Evolutionary conservation across 345 rosid species (phyloP).

Genomic region (Euphorbia peplus): DNA sequence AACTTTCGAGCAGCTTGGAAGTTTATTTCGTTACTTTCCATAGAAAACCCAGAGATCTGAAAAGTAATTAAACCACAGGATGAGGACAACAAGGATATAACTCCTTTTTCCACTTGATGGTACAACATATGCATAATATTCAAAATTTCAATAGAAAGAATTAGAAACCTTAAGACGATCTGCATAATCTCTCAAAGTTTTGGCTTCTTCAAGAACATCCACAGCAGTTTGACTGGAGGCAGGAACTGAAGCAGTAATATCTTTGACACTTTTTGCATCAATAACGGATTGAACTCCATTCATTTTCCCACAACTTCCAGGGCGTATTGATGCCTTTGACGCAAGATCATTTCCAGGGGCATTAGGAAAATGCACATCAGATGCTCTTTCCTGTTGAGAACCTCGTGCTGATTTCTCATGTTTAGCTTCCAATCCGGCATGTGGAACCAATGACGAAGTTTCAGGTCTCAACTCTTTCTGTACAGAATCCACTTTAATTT

Average conservation of each 20-base stretch:
- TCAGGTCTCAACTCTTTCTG: conserved; percentile 23
- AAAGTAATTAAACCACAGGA: conserved; percentile 22
- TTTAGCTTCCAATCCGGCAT: conserved; percentile 21
- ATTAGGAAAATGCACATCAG: conserved; percentile 22
- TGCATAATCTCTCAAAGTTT: conserved; percentile 46
- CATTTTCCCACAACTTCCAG: conserved; percentile 29
- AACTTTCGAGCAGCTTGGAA: conserved; percentile 76
- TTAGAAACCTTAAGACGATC: conserved; percentile 57
- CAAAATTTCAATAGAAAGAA: background rate
- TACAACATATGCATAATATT: conserved; percentile 6
- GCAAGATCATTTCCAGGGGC: conserved; percentile 31
- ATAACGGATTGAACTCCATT: conserved; percentile 22
- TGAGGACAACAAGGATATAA: conserved; percentile 22
- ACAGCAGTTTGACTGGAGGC: conserved; percentile 38
- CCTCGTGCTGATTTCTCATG: conserved; percentile 18
- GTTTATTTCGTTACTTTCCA: conserved; percentile 57
- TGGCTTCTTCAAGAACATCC: conserved; percentile 54
- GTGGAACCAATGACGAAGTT: conserved; percentile 13
- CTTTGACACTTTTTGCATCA: conserved; percentile 28
- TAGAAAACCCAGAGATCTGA: conserved; percentile 49
- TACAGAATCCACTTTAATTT: conserved; percentile 19
- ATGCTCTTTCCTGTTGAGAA: conserved; percentile 17
- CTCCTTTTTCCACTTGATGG: background rate
- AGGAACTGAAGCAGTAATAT: conserved; percentile 29
- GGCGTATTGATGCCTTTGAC: conserved; percentile 27